Evolutionary conservation across 345 rosid genomes (phyloP), one percentile per base, ranked within the genome.

Genomic region (Raphanus raphanistrum): DNA sequence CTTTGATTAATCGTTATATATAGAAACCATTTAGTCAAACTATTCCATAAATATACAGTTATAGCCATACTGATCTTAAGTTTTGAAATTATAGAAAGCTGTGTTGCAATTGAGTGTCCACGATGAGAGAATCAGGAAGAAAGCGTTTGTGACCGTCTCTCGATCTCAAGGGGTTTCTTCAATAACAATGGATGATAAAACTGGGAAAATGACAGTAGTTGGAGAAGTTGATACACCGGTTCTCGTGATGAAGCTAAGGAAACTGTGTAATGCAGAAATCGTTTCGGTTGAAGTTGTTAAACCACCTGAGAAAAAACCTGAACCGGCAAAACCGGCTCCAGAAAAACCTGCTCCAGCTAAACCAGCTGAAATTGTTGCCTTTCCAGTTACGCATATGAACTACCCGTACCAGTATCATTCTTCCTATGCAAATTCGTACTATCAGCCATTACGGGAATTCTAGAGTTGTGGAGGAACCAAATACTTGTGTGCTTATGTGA

Each of bases 211-310:
- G 83, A 91, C 94, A 1, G 76, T 88, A 27, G 76, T 76, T 4
- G 94, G 94, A 52, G 85, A 82, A 32, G 38, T 86, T 9, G 97
- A 88, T 82, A 73, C 90, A 13, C 77, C 85, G 0, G 0, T 0
- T 2, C 59, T 86, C 1, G 92, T 80, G 60, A 43, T 59, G 62
- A 89, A 91, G 74, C 64, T 91, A 68, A 85, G 87, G 75, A 91
- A 89, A 76, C 15, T 84, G 0, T 89, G 92, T 63, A 41, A 32
- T 36, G 69, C 93, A 1, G 86, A 86, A 0, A 82, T 91, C 9
- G 50, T 86, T 11, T 76, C 90, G 5, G 93, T 87, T 3, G 96
- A 88, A 71, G 88, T 78, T 21, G 88, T 85, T 27, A 91, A 89
- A 76, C 87, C 87, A 74, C 86, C 85, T 0, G 90, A 87, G 81